Conservation (phyloP, 1,284 basidiomycete genomes). For the Ceratobasidium papillatum region DNA sequence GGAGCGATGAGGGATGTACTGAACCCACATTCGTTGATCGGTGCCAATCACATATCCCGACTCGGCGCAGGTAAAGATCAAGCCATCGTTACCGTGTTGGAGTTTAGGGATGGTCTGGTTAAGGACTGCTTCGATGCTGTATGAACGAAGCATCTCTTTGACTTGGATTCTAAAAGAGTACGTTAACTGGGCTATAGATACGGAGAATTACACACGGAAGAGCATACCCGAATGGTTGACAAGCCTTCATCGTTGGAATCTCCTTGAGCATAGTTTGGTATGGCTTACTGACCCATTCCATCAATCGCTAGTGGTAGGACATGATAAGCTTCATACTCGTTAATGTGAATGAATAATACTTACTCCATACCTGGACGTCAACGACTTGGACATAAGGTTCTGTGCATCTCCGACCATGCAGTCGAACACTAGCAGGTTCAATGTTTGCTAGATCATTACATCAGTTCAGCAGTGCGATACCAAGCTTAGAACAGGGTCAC, state of each 20-base stretch:
- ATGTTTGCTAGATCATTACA: slow-evolving; percentile 64
- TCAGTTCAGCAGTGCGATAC: slow-evolving; percentile 14
- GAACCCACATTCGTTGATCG: slow-evolving; percentile 86
- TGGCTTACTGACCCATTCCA: slow-evolving; percentile 84
- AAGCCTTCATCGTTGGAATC: slow-evolving; percentile 69
- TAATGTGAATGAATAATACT: slow-evolving; percentile 49
- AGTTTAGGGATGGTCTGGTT: slow-evolving; percentile 84
- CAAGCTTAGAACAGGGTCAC: background rate
- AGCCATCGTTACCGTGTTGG: slow-evolving; percentile 93
- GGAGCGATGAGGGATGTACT: too few relatives aligned
- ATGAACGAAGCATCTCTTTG: slow-evolving; percentile 90
- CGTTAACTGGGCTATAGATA: background rate
- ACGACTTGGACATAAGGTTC: slow-evolving; percentile 83
- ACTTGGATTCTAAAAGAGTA: slow-evolving; percentile 72
- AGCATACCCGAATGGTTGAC: slow-evolving; percentile 85
- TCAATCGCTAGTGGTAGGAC: slow-evolving; percentile 68
- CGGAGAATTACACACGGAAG: background rate
- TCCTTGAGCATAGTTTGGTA: slow-evolving; percentile 75
- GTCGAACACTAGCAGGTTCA: slow-evolving; percentile 92
- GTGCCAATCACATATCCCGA: slow-evolving; percentile 90
- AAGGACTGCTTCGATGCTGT: slow-evolving; percentile 88
- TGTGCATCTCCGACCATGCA: slow-evolving; percentile 87
- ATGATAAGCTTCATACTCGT: background rate
- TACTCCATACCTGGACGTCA: slow-evolving; percentile 92
- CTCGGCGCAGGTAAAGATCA: slow-evolving; percentile 95